These are phyloP conservation scores for Termitomyces bulborhizus DNA, from an alignment of 768 basidiomycete species.

Conservation along the genomic window DNA sequence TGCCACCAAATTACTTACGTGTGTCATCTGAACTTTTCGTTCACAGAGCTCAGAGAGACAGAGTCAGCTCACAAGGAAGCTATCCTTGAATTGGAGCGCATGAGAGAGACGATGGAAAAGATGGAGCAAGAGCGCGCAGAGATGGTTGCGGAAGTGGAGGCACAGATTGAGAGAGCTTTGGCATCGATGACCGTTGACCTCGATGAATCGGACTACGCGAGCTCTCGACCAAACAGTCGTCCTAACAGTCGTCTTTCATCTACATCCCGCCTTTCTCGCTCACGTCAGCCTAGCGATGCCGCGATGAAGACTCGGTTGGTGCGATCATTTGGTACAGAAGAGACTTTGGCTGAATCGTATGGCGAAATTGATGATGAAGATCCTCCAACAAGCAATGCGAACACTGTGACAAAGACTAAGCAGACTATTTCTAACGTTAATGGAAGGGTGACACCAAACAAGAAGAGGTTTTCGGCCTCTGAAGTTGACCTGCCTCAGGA, in stretches of 20 bases:
- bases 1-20: background rate
- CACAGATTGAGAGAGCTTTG: constrained; percentile 83
- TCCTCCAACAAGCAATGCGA: constrained; percentile 24
- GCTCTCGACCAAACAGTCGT: constrained; percentile 64
- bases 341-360: constrained; percentile 69
- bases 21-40: constrained; percentile 5
- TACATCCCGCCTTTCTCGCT: constrained; percentile 43
- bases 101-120: constrained; percentile 79
- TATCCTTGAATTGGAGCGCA: constrained; percentile 70
- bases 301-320: constrained; percentile 42
- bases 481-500: constrained; percentile 61
- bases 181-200: constrained; percentile 81
- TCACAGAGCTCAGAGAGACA: constrained; percentile 71
- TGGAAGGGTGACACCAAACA: constrained; percentile 40
- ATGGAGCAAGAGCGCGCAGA: constrained; percentile 85
- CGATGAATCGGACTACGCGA: constrained; percentile 70
- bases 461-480: constrained; percentile 74
- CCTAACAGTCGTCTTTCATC: constrained; percentile 65
- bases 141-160: constrained; percentile 92
- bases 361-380: constrained; percentile 37
- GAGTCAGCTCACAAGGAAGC: constrained; percentile 80
- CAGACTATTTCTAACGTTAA: constrained; percentile 53
- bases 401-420: constrained; percentile 28
- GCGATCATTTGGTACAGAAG: constrained; percentile 74
- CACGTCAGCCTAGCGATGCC: constrained; percentile 58